phyloP scores from a whole-genome alignment of 768 basidiomycete genomes.

The Ramaria sp. region DNA sequence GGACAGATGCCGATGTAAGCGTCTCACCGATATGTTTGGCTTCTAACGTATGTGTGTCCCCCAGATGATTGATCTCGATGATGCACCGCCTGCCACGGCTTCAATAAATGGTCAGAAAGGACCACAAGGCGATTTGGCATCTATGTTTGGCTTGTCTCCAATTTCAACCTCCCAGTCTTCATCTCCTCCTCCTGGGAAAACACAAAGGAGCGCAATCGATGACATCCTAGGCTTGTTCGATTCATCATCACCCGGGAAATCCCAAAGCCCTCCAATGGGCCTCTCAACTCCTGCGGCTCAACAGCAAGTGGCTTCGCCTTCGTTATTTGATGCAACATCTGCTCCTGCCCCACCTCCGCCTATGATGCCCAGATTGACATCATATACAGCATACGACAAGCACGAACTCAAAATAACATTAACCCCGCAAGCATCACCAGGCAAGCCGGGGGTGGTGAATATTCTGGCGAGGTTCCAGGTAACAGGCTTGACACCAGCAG shows the following conservation, averaged over 20 bases:
- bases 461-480: constrained; percentile 83
- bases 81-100: constrained; percentile 42
- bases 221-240: constrained; percentile 91
- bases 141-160: constrained; percentile 72
- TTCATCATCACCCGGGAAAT: constrained; percentile 24
- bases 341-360: constrained; percentile 23
- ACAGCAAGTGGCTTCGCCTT: constrained; percentile 23
- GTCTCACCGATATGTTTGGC: neutral
- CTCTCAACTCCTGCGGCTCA: constrained; percentile 17
- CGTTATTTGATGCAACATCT: constrained; percentile 15
- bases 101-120: constrained; percentile 30
- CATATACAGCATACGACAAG: constrained; percentile 87
- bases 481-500: constrained; percentile 37
- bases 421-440: constrained; percentile 72
- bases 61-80: constrained; percentile 36
- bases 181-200: constrained; percentile 25
- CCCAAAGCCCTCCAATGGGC: neutral
- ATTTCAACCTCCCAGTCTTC: constrained; percentile 15
- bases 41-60: neutral
- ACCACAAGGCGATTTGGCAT: constrained; percentile 78
- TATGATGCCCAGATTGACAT: constrained; percentile 41
- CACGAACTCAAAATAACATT: constrained; percentile 82
- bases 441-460: constrained; percentile 82
- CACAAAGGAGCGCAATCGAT: constrained; percentile 53
- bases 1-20: constrained; percentile 59